These are phyloP conservation scores for Haematococcus lacustris DNA, from an alignment of 139 green algal species.

Conservation along the genomic window DNA sequence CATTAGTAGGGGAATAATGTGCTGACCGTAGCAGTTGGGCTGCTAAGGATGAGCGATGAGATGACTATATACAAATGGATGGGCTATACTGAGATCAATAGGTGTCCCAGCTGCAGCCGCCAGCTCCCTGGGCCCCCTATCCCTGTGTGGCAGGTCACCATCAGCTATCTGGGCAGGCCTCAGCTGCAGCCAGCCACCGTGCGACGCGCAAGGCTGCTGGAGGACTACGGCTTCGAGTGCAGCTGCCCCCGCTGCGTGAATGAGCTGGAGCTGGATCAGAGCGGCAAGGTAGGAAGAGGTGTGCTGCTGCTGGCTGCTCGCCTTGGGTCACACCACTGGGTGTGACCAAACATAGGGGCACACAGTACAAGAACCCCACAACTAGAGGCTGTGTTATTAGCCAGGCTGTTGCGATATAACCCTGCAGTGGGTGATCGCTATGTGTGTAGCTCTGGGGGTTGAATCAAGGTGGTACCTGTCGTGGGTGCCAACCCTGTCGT, in stretches of 20 bases:
- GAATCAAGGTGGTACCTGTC: too few species aligned
- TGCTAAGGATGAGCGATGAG: not conserved
- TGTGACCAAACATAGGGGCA: too few species aligned
- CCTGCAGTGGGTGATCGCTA: too few species aligned
- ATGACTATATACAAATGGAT: not conserved
- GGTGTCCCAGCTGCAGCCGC: not conserved
- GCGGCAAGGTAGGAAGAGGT: too few species aligned
- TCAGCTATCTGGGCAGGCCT: constrained; percentile 30
- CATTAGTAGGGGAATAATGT: not conserved
- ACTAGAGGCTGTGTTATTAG: too few species aligned
- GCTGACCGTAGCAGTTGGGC: too few species aligned
- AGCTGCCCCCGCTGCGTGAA: constrained; percentile 19
- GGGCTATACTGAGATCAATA: not conserved
- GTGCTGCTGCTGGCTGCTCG: too few species aligned
- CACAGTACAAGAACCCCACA: too few species aligned
- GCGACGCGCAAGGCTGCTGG: constrained; percentile 9
- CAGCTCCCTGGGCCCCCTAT: not conserved
- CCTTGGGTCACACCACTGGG: too few species aligned
- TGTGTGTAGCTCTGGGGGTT: too few species aligned
- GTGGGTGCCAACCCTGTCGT: too few species aligned
- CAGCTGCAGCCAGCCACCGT: constrained; percentile 24
- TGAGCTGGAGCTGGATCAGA: constrained; percentile 6
- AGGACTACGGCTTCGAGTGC: constrained; percentile 37
- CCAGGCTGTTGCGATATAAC: too few species aligned
- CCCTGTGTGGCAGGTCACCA: constrained; percentile 15